Conservation (phyloP, 2,329 filamentous ascomycete species). For the Mariannaea sp. region DNA sequence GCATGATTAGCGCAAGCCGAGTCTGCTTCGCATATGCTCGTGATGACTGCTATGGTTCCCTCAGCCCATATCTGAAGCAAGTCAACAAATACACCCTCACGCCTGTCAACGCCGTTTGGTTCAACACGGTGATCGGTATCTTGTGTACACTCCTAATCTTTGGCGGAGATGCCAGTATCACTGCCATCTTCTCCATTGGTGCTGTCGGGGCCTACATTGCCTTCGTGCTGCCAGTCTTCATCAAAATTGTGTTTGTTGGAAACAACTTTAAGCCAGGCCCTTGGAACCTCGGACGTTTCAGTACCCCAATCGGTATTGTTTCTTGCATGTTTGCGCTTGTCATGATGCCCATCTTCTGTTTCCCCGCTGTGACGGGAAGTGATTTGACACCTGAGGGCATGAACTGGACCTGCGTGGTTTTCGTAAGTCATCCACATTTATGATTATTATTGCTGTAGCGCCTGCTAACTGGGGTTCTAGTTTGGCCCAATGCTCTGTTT, state of each 20-base stretch:
- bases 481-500: conserved; percentile 7
- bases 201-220: conserved; percentile 20
- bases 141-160: conserved; percentile 20
- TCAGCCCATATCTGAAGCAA: conserved; percentile 14
- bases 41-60: conserved; percentile 19
- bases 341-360: conserved; percentile 25
- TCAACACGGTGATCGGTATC: conserved; percentile 19
- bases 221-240: conserved; percentile 19
- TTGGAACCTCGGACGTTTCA: conserved; percentile 20
- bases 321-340: conserved; percentile 14
- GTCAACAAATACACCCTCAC: conserved; percentile 17
- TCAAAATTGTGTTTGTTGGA: conserved; percentile 19
- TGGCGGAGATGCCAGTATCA: conserved; percentile 19
- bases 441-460: too few species aligned
- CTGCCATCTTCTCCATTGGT: conserved; percentile 19
- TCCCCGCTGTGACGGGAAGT: conserved; percentile 4
- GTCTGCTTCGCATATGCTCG: conserved; percentile 21
- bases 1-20: conserved; percentile 18
- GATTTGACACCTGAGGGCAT: conserved; percentile 17
- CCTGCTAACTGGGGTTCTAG: not conserved
- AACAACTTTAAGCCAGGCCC: conserved; percentile 22
- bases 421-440: conserved; percentile 3
- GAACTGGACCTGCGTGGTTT: conserved; percentile 22
- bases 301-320: conserved; percentile 5
- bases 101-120: conserved; percentile 20